These are phyloP conservation scores for Suillus paluster DNA, from an alignment of 768 basidiomycete genomes.

Conservation along the genomic window DNA sequence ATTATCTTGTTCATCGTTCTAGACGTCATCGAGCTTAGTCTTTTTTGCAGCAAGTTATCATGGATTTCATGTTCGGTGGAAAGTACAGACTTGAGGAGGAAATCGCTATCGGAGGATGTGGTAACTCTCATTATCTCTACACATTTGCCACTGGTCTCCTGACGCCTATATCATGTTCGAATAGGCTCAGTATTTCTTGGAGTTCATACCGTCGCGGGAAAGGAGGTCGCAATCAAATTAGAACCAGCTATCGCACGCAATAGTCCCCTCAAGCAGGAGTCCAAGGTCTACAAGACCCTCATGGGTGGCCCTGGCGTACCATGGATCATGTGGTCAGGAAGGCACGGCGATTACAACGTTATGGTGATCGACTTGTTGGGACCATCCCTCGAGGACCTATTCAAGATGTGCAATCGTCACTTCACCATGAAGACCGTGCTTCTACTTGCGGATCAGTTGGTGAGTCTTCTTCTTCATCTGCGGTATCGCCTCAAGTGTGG, in stretches of 20 bases:
- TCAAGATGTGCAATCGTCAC: constrained; percentile 88
- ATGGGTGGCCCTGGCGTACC: constrained; percentile 90
- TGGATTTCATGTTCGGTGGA: constrained; percentile 62
- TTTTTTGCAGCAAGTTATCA: constrained; percentile 9
- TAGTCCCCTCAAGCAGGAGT: constrained; percentile 84
- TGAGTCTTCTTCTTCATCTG: constrained; percentile 44
- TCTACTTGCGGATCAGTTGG: constrained; percentile 92
- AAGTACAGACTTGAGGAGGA: constrained; percentile 81
- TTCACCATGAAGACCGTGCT: constrained; percentile 96
- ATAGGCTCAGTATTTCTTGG: constrained; percentile 78
- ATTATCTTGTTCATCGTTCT: not conserved
- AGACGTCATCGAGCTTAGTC: not conserved
- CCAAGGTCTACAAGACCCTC: constrained; percentile 89
- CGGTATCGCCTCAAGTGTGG: not conserved
- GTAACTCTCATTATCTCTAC: constrained; percentile 36
- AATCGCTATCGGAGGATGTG: constrained; percentile 81
- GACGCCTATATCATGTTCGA: constrained; percentile 17
- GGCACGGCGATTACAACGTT: constrained; percentile 93
- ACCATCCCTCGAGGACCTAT: constrained; percentile 84
- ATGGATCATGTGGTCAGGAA: constrained; percentile 91
- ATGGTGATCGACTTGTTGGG: constrained; percentile 98
- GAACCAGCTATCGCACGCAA: constrained; percentile 62
- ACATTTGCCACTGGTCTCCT: not conserved
- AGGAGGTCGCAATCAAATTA: constrained; percentile 84
- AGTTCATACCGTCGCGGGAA: constrained; percentile 80